phyloP scores from a whole-genome alignment of 352 stramenopile species.

The Pelagophyceae sp. region DNA sequence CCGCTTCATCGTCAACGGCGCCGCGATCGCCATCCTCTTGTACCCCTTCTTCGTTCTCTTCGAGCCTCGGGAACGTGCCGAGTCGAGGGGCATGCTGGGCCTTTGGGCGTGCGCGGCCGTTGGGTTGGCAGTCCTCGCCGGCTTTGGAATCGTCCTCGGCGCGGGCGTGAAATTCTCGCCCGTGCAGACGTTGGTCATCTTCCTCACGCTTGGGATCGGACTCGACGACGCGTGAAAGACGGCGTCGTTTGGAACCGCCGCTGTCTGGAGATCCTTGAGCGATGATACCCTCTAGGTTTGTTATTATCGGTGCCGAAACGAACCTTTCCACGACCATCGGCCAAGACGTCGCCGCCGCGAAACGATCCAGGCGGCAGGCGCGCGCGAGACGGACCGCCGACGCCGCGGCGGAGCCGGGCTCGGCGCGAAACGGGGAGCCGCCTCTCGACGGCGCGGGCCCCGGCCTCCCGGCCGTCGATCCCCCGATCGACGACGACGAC shows the following conservation, averaged over 20 bases:
- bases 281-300: too few relatives aligned
- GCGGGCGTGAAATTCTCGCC: background rate
- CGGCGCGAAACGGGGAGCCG: too few relatives aligned
- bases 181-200: background rate
- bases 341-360: too few relatives aligned
- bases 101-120: background rate
- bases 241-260: too few relatives aligned
- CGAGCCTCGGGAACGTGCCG: background rate
- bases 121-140: background rate
- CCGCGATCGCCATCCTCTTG: background rate
- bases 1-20: background rate
- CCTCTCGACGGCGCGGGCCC: too few relatives aligned
- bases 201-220: background rate
- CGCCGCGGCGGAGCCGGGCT: too few relatives aligned
- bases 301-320: background rate
- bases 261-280: too few relatives aligned
- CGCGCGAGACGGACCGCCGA: too few relatives aligned
- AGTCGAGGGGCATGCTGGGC: background rate
- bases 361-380: too few relatives aligned
- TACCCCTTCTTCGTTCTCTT: background rate
- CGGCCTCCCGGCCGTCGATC: too few relatives aligned
- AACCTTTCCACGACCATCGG: background rate
- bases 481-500: background rate
- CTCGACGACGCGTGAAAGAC: conserved; percentile 12
- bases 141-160: background rate